phyloP scores from a whole-genome alignment of 2,329 filamentous ascomycete genomes.

The Hysterium pulicare region DNA sequence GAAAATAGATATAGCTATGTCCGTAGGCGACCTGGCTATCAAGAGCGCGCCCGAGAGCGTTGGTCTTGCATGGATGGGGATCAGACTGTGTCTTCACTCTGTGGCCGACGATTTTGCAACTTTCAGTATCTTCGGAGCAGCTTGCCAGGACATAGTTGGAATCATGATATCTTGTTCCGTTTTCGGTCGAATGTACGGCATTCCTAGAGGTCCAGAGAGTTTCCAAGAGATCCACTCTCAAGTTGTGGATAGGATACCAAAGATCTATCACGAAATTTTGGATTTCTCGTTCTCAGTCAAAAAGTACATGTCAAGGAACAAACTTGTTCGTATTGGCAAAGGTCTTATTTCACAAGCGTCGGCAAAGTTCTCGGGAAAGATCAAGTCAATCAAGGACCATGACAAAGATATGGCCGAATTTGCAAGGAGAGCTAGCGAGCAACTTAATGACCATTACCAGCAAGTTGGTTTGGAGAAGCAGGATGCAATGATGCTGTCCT shows the following conservation, averaged over 20 bases:
- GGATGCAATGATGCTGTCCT: background rate
- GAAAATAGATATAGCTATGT: conserved; percentile 4
- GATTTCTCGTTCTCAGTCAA: conserved; percentile 3
- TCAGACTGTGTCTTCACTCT: conserved; percentile 5
- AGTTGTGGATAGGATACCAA: conserved; percentile 1
- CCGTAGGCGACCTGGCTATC: conserved; percentile 3
- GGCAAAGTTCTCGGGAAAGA: conserved; percentile 2
- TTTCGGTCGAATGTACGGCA: background rate
- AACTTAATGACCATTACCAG: background rate
- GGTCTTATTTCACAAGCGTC: background rate
- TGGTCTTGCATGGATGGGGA: conserved; percentile 5
- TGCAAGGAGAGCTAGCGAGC: conserved; percentile 1
- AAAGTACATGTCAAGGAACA: conserved; percentile 5
- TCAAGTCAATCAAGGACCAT: conserved; percentile 1
- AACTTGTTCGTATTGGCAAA: conserved; percentile 4
- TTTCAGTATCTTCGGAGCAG: conserved; percentile 2
- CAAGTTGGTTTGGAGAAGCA: background rate
- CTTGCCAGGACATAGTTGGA: conserved; percentile 4
- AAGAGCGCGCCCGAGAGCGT: conserved; percentile 2
- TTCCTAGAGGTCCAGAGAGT: background rate
- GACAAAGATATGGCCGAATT: conserved; percentile 2
- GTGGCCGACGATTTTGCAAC: conserved; percentile 3
- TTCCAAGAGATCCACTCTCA: conserved; percentile 4
- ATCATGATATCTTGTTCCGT: conserved; percentile 3
- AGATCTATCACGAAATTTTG: conserved; percentile 3